Base-by-base conservation (phyloP, 2,329 filamentous ascomycete genomes). In the Thielaviopsis punctulata region DNA sequence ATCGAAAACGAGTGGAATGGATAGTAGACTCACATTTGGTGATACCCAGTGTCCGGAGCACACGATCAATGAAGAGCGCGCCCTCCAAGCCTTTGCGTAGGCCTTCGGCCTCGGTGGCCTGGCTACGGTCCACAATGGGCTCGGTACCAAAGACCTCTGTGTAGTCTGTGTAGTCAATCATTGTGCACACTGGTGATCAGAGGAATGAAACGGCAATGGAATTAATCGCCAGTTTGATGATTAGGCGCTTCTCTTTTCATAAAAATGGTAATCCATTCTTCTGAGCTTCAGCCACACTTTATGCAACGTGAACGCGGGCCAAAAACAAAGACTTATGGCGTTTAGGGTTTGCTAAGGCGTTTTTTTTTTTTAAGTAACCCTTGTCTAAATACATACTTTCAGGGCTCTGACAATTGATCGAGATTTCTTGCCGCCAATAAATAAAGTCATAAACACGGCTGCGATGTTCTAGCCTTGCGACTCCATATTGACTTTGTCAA, bases 11-110 rank as follows among this genome's bases (percentile, higher is more conserved):
- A 33, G 10, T 15, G 19, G 36, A n/a, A 15, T 18, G 21, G 18
- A 4, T 7, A 47, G 15, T 23, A 24, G 5, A 23, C 62, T 15
- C 65, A 86, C 86, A 76, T 66, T 83, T 80, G 58, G 73, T 72
- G 54, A 92, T 76, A 24, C 82, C 79, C 24, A 90, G 69, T 0
- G 82, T 73, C 52, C 75, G 77, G 56, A 92, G 69, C 41, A 93
- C 77, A 51, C 83, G 79, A 64, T 93, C 86, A 61, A 90, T 82
- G 65, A 92, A 93, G 54, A 90, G 75, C 53, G 75, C 70, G 58
- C 83, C 82, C 56, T 81, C 78, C 19, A 88, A 71, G 48, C 68
- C 73, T 60, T 80, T 83, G 58, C 85, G 80, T 61, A 77, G 77
- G 25, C 72, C 68, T 55, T 82, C 73, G 52, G 88, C 85, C 47